phyloP scores from a whole-genome alignment of 2,329 filamentous ascomycete species.

The Fusarium solani-melongenae region DNA sequence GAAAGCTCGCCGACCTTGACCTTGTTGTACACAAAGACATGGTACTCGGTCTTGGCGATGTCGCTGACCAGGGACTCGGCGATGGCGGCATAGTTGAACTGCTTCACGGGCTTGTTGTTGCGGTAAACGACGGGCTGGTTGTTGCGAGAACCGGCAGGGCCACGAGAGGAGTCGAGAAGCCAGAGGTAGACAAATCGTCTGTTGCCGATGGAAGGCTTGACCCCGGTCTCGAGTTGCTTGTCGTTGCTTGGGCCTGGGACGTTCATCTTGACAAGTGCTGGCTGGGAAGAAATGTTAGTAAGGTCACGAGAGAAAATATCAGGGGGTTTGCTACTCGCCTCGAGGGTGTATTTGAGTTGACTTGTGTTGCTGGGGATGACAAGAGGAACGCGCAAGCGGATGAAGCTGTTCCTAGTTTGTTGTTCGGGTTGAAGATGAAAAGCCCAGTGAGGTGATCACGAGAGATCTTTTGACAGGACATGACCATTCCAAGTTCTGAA shows the following conservation, averaged over 20 bases:
- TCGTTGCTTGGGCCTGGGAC: not conserved
- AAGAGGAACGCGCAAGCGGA: not conserved
- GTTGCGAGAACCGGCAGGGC: not conserved
- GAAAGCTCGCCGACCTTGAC: not conserved
- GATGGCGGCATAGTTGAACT: not conserved
- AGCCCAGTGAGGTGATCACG: not conserved
- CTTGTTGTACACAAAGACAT: slow-evolving; percentile 18
- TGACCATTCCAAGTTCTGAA: not conserved
- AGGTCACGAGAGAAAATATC: not conserved
- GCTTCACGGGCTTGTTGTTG: not conserved
- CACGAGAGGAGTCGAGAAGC: not conserved
- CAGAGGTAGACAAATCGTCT: not conserved
- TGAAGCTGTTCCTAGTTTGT: not conserved
- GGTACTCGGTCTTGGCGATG: slow-evolving; percentile 16
- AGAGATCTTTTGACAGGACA: not conserved
- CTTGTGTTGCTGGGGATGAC: not conserved
- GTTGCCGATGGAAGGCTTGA: not conserved
- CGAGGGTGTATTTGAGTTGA: not conserved
- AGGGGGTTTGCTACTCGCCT: not conserved
- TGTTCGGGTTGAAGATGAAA: not conserved
- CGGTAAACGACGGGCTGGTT: not conserved
- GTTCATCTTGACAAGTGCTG: not conserved
- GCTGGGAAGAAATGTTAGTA: not conserved
- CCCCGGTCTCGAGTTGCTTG: not conserved
- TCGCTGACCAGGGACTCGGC: slow-evolving; percentile 21